Conservation (phyloP, 2,329 filamentous ascomycete species). For the Colletotrichum siamense region DNA sequence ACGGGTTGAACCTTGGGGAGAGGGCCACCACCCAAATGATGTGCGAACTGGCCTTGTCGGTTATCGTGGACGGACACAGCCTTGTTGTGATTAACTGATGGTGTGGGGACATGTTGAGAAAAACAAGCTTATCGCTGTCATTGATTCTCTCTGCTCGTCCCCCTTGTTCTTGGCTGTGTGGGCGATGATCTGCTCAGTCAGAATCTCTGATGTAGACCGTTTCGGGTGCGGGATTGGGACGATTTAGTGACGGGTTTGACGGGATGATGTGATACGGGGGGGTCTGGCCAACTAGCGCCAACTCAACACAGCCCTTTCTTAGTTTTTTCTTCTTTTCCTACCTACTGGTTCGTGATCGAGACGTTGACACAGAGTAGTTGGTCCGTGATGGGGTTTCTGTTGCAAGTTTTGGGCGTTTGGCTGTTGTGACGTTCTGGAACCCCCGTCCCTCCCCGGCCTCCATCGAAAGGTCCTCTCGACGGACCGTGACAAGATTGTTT, state of each 20-base stretch:
- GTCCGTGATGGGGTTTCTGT: background rate
- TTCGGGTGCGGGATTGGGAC: background rate
- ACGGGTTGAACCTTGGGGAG: background rate
- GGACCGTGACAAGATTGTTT: background rate
- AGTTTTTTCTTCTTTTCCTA: background rate
- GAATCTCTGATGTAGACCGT: slow-evolving; percentile 14
- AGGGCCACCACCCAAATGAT: background rate
- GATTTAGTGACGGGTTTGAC: background rate
- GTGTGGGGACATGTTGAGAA: background rate
- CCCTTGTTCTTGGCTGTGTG: background rate
- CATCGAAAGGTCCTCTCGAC: background rate
- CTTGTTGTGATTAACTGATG: background rate
- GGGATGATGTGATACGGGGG: background rate
- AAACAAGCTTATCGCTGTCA: background rate
- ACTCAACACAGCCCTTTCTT: slow-evolving; percentile 10
- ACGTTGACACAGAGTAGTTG: background rate
- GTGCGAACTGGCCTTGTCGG: background rate
- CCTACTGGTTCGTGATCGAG: background rate
- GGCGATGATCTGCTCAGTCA: background rate
- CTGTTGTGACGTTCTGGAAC: background rate
- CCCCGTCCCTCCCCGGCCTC: background rate
- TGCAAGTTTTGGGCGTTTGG: background rate
- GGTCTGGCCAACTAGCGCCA: background rate
- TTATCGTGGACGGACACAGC: background rate
- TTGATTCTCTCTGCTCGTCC: background rate